Percentiles rank a stretch among this genome's conserved stretches.
These are phyloP conservation scores for Parmelia sp. DNA, from an alignment of 495 filamentous ascomycete genomes.

Conservation along the genomic window DNA sequence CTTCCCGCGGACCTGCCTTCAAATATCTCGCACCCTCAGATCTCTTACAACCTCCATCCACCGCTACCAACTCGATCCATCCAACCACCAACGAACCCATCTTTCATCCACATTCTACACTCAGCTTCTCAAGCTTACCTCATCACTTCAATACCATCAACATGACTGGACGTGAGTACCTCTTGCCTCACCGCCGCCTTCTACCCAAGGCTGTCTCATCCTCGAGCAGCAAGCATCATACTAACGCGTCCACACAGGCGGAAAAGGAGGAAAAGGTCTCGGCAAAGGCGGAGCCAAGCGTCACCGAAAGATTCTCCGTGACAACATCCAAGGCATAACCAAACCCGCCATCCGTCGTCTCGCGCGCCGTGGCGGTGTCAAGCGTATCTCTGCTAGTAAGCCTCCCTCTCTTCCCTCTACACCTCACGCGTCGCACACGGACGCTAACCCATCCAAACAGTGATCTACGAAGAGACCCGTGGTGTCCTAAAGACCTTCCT, in stretches of 20 bases:
- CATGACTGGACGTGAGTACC: conserved; percentile 65
- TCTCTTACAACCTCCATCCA: conserved; percentile 38
- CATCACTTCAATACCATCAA: conserved; percentile 38
- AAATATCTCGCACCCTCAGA: conserved; percentile 46
- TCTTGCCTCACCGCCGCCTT: conserved; percentile 21
- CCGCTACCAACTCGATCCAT: conserved; percentile 22
- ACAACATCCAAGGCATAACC: conserved; percentile 98
- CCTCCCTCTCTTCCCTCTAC: conserved; percentile 18
- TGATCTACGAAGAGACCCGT: conserved; percentile 99
- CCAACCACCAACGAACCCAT: conserved; percentile 25
- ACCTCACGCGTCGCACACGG: neutral
- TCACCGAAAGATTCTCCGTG: conserved; percentile 98
- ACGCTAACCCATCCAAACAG: conserved; percentile 39
- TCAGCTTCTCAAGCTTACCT: conserved; percentile 33
- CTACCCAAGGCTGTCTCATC: conserved; percentile 15
- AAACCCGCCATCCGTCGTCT: conserved; percentile 99
- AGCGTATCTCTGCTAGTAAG: conserved; percentile 98
- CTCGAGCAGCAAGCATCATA: conserved; percentile 26
- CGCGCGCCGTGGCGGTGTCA: conserved; percentile 98
- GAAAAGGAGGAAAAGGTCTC: conserved; percentile 98
- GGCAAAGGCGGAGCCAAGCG: conserved; percentile 90
- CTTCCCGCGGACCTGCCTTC: conserved; percentile 25
- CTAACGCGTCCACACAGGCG: conserved; percentile 56
- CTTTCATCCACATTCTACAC: conserved; percentile 34
- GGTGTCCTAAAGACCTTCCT: conserved; percentile 99